Conservation (phyloP, 129 eudicot genomes). For the Flaveria linearis region DNA sequence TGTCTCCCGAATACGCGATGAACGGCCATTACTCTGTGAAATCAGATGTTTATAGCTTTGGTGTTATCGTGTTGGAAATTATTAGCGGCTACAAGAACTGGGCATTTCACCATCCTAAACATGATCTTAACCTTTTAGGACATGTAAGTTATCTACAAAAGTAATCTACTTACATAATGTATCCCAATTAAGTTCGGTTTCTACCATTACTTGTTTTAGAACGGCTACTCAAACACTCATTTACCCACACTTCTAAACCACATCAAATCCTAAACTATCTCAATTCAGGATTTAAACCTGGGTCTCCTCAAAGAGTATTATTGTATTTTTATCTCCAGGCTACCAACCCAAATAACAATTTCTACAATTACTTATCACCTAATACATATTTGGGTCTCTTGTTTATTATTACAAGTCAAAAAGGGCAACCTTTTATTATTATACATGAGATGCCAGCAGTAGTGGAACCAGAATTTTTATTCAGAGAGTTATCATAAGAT, state of each 20-base stretch:
- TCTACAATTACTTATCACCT: not conserved
- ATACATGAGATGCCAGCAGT: not conserved
- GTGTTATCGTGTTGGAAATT: conserved; percentile 55
- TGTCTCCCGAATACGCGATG: conserved; percentile 73
- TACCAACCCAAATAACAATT: too few relatives aligned
- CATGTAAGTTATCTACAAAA: conserved; percentile 42
- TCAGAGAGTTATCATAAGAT: too few relatives aligned
- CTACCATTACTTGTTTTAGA: too few relatives aligned
- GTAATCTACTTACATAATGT: too few relatives aligned
- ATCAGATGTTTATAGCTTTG: conserved; percentile 67
- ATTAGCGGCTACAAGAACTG: conserved; percentile 52
- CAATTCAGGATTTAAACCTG: too few relatives aligned
- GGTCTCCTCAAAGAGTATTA: too few relatives aligned
- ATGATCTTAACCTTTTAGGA: conserved; percentile 43
- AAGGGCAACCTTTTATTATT: not conserved
- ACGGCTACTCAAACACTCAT: too few relatives aligned
- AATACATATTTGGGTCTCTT: too few relatives aligned
- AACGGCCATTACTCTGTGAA: conserved; percentile 52
- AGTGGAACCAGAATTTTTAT: not conserved
- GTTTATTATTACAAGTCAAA: not conserved
- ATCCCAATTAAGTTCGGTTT: too few relatives aligned
- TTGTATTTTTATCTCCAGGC: too few relatives aligned
- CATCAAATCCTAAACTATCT: too few relatives aligned
- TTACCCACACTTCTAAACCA: too few relatives aligned
- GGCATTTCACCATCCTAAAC: conserved; percentile 39